Base-by-base conservation (phyloP, 2,329 filamentous ascomycete genomes). In the Phialophora expanda region DNA sequence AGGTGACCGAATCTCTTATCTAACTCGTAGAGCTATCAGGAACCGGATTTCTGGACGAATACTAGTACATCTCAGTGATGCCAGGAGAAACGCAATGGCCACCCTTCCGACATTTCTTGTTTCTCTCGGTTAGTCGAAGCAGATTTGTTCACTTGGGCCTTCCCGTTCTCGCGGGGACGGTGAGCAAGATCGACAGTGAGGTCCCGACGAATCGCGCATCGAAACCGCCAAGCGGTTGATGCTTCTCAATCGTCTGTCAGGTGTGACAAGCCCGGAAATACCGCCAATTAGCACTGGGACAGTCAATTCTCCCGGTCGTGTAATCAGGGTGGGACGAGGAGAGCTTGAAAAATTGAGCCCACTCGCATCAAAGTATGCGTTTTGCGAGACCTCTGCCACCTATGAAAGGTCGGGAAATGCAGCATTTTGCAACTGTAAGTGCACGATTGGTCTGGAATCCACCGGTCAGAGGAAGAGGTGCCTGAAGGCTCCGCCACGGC, bases 401-500 rank as follows among this genome's bases (percentile, higher is more conserved):
- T 53, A 38, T 53, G 12, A 61, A 17, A 44, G 58, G 58, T 14
- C 32, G 26, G 58, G 38, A 54, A 11, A 54, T 7, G 17, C n/a
- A 4, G 55, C 20, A 38, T 56, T 54, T 20, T 46, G 34, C 56
- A 56, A 61, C 20, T 24, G 8, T 55, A 57, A 4, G 54, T 20
- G 56, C 26, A 50, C 44, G 9, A 61, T 61, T 65, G 38, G 60
- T 32, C 53, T 44, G 48, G 14, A 11, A 22, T 30, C 46, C 62
- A 50, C 57, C 56, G 34, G 57, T 56, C 28, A 56, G 30, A 46
- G 44, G 51, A 41, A 32, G 50, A 56, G 44, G 57, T 55, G 46
- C 22, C 28, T 55, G 28, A 30, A 17, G 41, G 53, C 53, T 53
- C 55, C 64, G 64, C 58, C 54, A 56, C 57, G 56, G n/a, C 41